Evolutionary conservation across 1,284 basidiomycete genomes (phyloP).

Genomic region (Cronartium ribicola): DNA sequence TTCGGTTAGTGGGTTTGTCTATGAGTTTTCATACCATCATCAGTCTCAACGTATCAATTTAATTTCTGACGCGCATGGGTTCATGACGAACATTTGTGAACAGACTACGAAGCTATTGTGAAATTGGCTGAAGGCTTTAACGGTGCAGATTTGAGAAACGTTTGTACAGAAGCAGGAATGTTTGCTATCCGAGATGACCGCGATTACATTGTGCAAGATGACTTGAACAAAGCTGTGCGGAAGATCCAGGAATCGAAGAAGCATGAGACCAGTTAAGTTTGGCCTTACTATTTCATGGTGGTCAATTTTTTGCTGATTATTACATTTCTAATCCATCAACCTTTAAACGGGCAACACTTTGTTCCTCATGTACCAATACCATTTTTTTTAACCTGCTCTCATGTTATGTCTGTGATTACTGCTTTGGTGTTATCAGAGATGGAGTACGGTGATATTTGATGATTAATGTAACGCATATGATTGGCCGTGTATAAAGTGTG

Average conservation of each 20-base stretch:
- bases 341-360: neutral
- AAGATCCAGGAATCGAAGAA: constrained; percentile 73
- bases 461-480: constrained; percentile 1
- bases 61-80: neutral
- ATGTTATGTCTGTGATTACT: neutral
- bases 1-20: constrained; percentile 54
- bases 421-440: constrained; percentile 17
- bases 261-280: constrained; percentile 47
- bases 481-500: too few relatives aligned
- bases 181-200: constrained; percentile 95
- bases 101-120: constrained; percentile 90
- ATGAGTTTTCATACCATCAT: neutral
- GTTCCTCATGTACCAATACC: neutral
- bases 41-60: neutral
- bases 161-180: constrained; percentile 98
- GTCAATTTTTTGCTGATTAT: neutral
- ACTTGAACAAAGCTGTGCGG: constrained; percentile 93
- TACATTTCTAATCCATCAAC: neutral
- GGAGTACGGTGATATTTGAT: constrained; percentile 41
- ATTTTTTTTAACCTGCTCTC: neutral
- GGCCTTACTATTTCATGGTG: neutral
- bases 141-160: constrained; percentile 91
- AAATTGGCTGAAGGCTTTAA: constrained; percentile 94
- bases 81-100: constrained; percentile 18
- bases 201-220: constrained; percentile 86